Evolutionary conservation across 2,329 filamentous ascomycete genomes (phyloP).

Genomic region (Didymosphaeria variabile): DNA sequence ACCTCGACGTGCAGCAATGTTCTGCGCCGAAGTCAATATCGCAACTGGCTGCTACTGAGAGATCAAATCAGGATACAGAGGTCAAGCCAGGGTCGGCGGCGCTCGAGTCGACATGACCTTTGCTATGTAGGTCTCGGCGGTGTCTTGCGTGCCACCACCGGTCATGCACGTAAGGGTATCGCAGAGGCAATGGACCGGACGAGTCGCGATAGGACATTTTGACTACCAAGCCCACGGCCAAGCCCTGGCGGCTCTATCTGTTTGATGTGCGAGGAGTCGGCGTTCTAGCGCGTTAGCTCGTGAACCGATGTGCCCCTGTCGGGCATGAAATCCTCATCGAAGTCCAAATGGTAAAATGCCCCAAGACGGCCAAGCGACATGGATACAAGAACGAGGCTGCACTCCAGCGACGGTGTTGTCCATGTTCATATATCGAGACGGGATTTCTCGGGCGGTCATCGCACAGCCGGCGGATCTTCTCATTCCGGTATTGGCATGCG

Average conservation of each 20-base stretch:
- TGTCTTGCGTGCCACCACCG: neutral
- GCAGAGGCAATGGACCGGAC: slow-evolving; percentile 17
- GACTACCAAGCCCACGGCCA: slow-evolving; percentile 6
- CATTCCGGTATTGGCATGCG: slow-evolving; percentile 12
- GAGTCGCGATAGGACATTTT: neutral
- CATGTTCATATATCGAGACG: neutral
- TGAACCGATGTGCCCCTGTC: slow-evolving; percentile 18
- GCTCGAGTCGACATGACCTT: neutral
- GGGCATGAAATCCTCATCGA: slow-evolving; percentile 27
- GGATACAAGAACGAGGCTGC: slow-evolving; percentile 3
- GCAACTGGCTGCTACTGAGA: too few relatives aligned
- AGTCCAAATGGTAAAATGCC: slow-evolving; percentile 19
- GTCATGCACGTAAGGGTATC: neutral
- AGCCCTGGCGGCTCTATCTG: slow-evolving; percentile 20
- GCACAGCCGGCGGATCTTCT: neutral
- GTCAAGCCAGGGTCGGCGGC: neutral
- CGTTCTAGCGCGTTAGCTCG: slow-evolving; percentile 21
- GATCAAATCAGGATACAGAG: too few relatives aligned
- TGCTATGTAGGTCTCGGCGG: neutral
- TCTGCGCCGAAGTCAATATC: neutral
- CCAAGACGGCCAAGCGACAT: slow-evolving; percentile 17
- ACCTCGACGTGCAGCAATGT: slow-evolving; percentile 13
- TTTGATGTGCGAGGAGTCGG: slow-evolving; percentile 25
- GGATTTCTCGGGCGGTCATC: neutral
- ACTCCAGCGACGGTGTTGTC: neutral